Evolutionary conservation across 495 filamentous ascomycete genomes (phyloP).

Genomic region (Neurospora sp.): DNA sequence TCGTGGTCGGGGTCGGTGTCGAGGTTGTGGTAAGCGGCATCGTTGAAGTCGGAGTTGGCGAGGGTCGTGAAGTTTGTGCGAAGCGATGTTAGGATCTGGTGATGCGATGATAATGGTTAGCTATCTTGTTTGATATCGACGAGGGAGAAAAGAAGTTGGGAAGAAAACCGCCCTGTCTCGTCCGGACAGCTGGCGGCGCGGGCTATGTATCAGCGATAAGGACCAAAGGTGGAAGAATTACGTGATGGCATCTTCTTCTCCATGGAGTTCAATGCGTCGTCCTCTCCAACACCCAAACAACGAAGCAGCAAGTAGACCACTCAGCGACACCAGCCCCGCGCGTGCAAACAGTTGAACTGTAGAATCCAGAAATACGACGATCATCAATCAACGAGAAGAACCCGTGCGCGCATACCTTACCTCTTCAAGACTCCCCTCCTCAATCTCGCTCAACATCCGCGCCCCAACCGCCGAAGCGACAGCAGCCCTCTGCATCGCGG

Average conservation of each 20-base stretch:
- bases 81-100: constrained; percentile 36
- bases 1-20: not conserved
- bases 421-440: constrained; percentile 29
- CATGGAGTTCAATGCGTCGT: not conserved
- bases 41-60: not conserved
- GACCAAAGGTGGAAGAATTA: not conserved
- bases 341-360: not conserved
- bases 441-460: constrained; percentile 43
- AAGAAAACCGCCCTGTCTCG: not conserved
- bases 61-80: constrained; percentile 27
- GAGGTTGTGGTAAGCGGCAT: not conserved
- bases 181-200: not conserved
- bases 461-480: constrained; percentile 43
- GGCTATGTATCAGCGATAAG: not conserved
- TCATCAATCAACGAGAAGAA: not conserved
- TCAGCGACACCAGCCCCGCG: not conserved
- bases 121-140: not conserved
- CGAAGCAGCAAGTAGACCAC: not conserved
- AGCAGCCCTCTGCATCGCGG: constrained; percentile 11
- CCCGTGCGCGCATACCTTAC: constrained; percentile 21
- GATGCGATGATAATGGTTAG: not conserved
- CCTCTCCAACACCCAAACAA: not conserved
- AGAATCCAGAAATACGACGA: not conserved
- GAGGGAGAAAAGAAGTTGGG: not conserved
- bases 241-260: not conserved